A percentile compares a stretch with the other conserved stretches of the same genome.
phyloP scores from a whole-genome alignment of 2,329 filamentous ascomycete genomes.

The Alternaria alternata region DNA sequence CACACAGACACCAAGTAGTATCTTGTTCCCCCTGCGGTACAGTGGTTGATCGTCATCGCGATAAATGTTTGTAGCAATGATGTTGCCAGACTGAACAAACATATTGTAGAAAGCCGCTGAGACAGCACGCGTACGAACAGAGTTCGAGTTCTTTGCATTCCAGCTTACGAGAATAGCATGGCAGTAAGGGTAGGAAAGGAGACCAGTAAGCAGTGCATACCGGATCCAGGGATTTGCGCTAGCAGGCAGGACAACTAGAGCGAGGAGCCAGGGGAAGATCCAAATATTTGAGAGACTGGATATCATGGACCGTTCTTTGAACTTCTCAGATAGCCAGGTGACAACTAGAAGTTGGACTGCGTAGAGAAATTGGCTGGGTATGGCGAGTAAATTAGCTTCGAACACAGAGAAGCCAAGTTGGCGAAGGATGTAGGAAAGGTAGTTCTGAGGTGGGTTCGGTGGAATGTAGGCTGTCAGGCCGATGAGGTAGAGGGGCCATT shows the following conservation, averaged over 20 bases:
- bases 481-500: slow-evolving; percentile 46
- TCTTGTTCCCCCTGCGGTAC: slow-evolving; percentile 54
- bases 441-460: slow-evolving; percentile 28
- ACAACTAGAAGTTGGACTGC: slow-evolving; percentile 55
- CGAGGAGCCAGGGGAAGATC: slow-evolving; percentile 67
- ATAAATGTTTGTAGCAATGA: slow-evolving; percentile 60
- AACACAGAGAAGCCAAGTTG: slow-evolving; percentile 69
- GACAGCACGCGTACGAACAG: slow-evolving; percentile 52
- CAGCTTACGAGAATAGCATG: slow-evolving; percentile 54
- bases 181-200: slow-evolving; percentile 64
- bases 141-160: slow-evolving; percentile 51
- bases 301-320: slow-evolving; percentile 58
- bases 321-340: slow-evolving; percentile 57
- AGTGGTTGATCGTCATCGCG: slow-evolving; percentile 56
- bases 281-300: slow-evolving; percentile 64
- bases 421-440: slow-evolving; percentile 66
- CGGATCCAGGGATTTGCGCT: slow-evolving; percentile 59
- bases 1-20: slow-evolving; percentile 44
- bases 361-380: slow-evolving; percentile 55
- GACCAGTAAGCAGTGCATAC: slow-evolving; percentile 59
- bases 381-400: slow-evolving; percentile 68
- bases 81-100: slow-evolving; percentile 58
- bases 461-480: slow-evolving; percentile 55
- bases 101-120: slow-evolving; percentile 54
- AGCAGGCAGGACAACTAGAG: slow-evolving; percentile 58